Evolutionary conservation across 2,329 filamentous ascomycete species (phyloP).

Genomic region (Alternaria burnsii): DNA sequence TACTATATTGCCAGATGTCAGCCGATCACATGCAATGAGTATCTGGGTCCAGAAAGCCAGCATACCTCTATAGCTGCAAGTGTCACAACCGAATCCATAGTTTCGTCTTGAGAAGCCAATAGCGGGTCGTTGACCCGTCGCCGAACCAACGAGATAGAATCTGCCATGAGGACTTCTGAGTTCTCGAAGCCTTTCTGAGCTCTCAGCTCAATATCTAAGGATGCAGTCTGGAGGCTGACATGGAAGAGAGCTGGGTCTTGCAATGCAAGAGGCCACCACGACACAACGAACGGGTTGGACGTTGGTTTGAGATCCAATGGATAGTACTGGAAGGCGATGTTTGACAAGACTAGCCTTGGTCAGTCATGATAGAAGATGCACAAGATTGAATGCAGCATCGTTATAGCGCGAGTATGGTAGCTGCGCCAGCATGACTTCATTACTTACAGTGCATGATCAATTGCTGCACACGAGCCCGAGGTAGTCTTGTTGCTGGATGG

Average conservation of each 20-base stretch:
- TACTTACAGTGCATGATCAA: constrained; percentile 65
- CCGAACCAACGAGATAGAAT: constrained; percentile 63
- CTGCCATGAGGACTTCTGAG: constrained; percentile 66
- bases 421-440: not conserved
- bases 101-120: constrained; percentile 63
- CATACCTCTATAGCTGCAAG: constrained; percentile 65
- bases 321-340: constrained; percentile 69
- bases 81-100: constrained; percentile 66
- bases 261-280: constrained; percentile 68
- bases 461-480: constrained; percentile 60
- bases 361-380: not conserved
- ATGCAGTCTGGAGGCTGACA: constrained; percentile 67
- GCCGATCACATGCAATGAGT: not conserved
- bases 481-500: constrained; percentile 63
- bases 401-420: not conserved
- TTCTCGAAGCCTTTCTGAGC: constrained; percentile 62
- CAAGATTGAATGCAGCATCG: not conserved
- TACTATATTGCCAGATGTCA: constrained; percentile 47
- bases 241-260: constrained; percentile 66
- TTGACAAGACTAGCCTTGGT: constrained; percentile 58
- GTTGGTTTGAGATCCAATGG: constrained; percentile 62
- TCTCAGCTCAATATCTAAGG: constrained; percentile 62
- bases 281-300: constrained; percentile 67
- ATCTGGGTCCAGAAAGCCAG: constrained; percentile 11
- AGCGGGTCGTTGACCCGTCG: constrained; percentile 59